Conservation (phyloP, 2,329 filamentous ascomycete genomes). For the Magnaporthales sp. region DNA sequence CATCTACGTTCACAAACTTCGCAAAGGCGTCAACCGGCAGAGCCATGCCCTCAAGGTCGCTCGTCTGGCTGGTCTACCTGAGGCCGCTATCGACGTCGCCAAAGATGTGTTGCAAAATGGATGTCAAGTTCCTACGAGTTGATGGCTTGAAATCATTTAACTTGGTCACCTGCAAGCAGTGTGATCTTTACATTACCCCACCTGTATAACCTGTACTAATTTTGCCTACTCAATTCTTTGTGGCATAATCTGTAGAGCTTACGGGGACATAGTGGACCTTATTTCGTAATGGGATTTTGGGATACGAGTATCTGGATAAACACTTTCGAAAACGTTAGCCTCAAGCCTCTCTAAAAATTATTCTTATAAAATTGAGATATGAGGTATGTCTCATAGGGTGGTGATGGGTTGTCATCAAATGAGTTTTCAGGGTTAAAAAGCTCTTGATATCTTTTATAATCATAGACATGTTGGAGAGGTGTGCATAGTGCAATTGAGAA, state of each 20-base stretch:
- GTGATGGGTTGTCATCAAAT: conserved; percentile 50
- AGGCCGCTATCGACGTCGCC: conserved; percentile 62
- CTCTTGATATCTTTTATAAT: conserved; percentile 50
- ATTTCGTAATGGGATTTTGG: background rate
- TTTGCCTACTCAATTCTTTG: background rate
- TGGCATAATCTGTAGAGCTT: background rate
- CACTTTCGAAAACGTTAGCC: conserved; percentile 1
- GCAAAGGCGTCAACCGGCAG: conserved; percentile 71
- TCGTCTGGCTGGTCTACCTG: conserved; percentile 71
- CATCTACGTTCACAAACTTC: conserved; percentile 76
- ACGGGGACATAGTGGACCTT: background rate
- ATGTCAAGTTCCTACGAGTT: background rate
- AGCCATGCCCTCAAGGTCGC: conserved; percentile 97
- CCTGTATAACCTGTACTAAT: background rate
- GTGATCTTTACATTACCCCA: background rate
- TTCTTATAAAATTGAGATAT: conserved; percentile 7
- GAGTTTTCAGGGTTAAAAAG: conserved; percentile 60
- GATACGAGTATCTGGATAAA: background rate
- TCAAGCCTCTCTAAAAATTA: background rate
- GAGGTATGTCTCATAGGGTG: conserved; percentile 44
- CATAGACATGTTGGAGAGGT: conserved; percentile 30
- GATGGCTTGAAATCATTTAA: conserved; percentile 7
- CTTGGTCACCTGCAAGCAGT: background rate
- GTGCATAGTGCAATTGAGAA: conserved; percentile 10
- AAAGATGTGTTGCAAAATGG: conserved; percentile 37